Evolutionary conservation across 805 yeast genomes (phyloP).

Genomic region (Hanseniaspora nectarophila): DNA sequence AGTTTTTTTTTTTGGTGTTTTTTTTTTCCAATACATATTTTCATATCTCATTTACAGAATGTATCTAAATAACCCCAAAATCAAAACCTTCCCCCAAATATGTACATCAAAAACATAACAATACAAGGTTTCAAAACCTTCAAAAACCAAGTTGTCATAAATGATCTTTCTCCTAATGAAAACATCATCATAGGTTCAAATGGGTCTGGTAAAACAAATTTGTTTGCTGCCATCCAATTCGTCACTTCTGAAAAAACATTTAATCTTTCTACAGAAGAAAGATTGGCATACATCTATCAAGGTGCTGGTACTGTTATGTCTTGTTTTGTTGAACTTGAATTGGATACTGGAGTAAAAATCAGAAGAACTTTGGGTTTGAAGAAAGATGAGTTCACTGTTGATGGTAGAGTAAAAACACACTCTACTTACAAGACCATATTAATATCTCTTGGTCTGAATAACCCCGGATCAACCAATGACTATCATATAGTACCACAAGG

Average conservation of each 20-base stretch:
- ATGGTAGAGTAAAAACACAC: slow-evolving; percentile 66
- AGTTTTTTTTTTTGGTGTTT: background rate
- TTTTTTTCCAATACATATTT: too few relatives aligned
- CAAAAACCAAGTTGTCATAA: slow-evolving; percentile 67
- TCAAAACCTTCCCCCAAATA: too few relatives aligned
- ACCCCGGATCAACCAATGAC: slow-evolving; percentile 53
- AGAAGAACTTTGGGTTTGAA: slow-evolving; percentile 87
- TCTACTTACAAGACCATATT: slow-evolving; percentile 68
- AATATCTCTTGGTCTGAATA: slow-evolving; percentile 74
- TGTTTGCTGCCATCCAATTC: slow-evolving; percentile 88
- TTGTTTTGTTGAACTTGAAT: slow-evolving; percentile 81
- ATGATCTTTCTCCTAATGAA: slow-evolving; percentile 62
- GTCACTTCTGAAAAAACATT: slow-evolving; percentile 83
- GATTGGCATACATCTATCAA: slow-evolving; percentile 79
- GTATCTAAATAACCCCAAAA: too few relatives aligned
- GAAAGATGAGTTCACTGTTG: slow-evolving; percentile 80
- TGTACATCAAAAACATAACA: slow-evolving; percentile 43
- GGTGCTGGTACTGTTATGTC: slow-evolving; percentile 85
- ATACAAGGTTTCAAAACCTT: slow-evolving; percentile 93
- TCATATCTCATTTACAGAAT: too few relatives aligned
- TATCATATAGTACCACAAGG: slow-evolving; percentile 98
- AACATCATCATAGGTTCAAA: slow-evolving; percentile 85
- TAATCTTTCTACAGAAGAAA: slow-evolving; percentile 69
- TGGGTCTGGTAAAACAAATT: slow-evolving; percentile 94
- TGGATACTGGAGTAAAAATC: slow-evolving; percentile 64